Base-by-base conservation (phyloP, 2,329 filamentous ascomycete genomes). In the Fusarium tupiense region DNA sequence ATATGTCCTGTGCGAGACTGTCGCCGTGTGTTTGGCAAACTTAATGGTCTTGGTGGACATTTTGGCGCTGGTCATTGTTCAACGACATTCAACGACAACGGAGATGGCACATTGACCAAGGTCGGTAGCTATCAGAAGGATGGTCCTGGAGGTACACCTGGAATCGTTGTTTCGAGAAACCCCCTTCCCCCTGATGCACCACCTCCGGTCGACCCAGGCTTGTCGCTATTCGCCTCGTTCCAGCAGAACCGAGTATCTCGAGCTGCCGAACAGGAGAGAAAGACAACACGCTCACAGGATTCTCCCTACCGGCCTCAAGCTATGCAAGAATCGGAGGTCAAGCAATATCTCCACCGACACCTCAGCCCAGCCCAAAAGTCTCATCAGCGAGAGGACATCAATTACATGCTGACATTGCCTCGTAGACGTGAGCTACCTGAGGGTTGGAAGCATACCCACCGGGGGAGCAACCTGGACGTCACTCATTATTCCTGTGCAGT, bases 1-100 rank as follows among this genome's bases (percentile, higher is more conserved):
- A 70, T 84, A 22, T 85, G 84, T 43, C 82, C 84, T 10, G 78
- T 85, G 8, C 80, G 83, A 7, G 73, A 80, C 41, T 85, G 84
- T 37, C 81, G 80, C 13, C 72, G 64, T 4, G 43, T 81, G 9
- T 80, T 83, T 26, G 37, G 56, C 9, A 67, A 20, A 5, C 57
- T 82, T 5, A 67, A 52, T 5, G 56, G 75, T 7, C 68, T 82
- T 9, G 73, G 73, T 8, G 75, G 76, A 2, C 80, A 82, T 53
- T 81, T 80, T 52, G 50, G 61, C 31, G 77, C 74, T 16, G 70
- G 61, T 0, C 81, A 82, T 37, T 74, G 63, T 33, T 63, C 68
- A 40, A 62, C 41, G 62, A 81, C 61, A 14, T 78, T 84, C 52
- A 84, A 85, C 35, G 84, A 85, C 60, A 85, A 85, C 35, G 74